These are phyloP conservation scores for Castanopsis chinensis DNA, from an alignment of 306 rosid genomes.

Conservation along the genomic window DNA sequence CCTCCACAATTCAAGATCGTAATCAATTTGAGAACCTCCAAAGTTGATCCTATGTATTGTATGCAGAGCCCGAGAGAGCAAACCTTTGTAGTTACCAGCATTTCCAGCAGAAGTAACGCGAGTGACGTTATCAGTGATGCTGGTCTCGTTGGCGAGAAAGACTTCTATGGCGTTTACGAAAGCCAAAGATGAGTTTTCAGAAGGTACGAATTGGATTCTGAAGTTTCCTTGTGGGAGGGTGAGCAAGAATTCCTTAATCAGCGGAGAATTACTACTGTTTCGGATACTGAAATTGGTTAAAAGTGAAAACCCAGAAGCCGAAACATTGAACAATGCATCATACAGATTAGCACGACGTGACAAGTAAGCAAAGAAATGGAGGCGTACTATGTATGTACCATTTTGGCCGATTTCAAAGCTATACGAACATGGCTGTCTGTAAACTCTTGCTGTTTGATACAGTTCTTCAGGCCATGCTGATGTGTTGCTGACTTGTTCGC, in stretches of 20 bases:
- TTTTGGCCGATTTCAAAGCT: neutral
- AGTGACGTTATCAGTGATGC: fast-evolving
- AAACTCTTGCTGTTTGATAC: slow-evolving; percentile 34
- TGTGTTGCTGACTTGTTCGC: neutral
- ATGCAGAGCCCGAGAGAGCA: slow-evolving; percentile 23
- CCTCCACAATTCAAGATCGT: slow-evolving; percentile 15
- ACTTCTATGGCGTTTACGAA: slow-evolving; percentile 58
- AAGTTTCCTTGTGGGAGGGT: neutral
- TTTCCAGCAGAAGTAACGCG: neutral
- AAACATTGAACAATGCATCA: slow-evolving; percentile 41
- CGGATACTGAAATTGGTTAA: slow-evolving; percentile 2
- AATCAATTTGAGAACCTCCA: slow-evolving; percentile 2
- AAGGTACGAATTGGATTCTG: slow-evolving; percentile 29
- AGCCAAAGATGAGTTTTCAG: neutral
- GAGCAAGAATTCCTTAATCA: slow-evolving; percentile 30
- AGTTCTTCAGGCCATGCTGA: neutral
- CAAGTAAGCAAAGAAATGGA: slow-evolving; percentile 38
- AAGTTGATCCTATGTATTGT: slow-evolving; percentile 34
- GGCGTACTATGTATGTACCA: slow-evolving; percentile 41
- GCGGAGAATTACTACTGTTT: neutral
- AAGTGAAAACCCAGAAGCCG: slow-evolving; percentile 15
- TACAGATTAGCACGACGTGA: slow-evolving; percentile 9
- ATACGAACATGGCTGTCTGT: neutral
- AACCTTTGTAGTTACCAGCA: neutral
- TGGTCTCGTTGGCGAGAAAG: slow-evolving; percentile 16